Evolutionary conservation across 2,329 filamentous ascomycete species (phyloP), one percentile per base, ranked within the genome.

Genomic region (Septoria petroselini): DNA sequence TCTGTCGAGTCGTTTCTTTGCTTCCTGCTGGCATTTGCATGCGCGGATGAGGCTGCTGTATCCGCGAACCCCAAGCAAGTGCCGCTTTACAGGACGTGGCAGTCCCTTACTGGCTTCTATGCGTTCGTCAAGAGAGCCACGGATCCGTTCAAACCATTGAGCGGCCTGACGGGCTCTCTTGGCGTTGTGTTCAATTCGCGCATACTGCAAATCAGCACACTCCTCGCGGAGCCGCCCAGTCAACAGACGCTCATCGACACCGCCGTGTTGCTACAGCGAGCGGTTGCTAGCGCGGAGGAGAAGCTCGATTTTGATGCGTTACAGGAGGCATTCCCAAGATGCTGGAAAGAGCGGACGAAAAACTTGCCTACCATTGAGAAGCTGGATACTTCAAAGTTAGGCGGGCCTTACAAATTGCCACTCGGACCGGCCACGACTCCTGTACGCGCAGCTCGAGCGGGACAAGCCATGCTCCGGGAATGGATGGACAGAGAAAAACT

Each of bases 1-100:
- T 65, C 68, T 23, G 41, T 76, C n/a, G 74, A 76, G 53, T 74
- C 71, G 35, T 68, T 76, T 23, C 52, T 76, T 56, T 71, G 57
- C 49, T 68, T 63, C 49, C 52, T 68, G 19, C 55, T 68, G 6
- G 62, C 65, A 21, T 68, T 69, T 57, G 62, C 60, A 15, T 64
- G 60, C 48, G 51, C 53, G 12, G 66, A 68, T 37, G 58, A 64
- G 41, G 55, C 60, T 18, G 41, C 51, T 15, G 38, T 49, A 3
- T 46, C 58, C 9, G 55, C 60, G 3, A 57, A 62, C 33, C 65
- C 63, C 3, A 58, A 59, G 25, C 59, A 58, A 6, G 27, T 54
- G 23, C 61, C 61, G 4, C 41, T 41, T 7, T 40, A 48, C 29
- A 52, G 50, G 33, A 58, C 35, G 3, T 68, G 66, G 66, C 46